A percentile compares a stretch with the other conserved stretches of the same genome.
These are phyloP conservation scores for Tothia fuscella DNA, from an alignment of 2,329 filamentous ascomycete species.

Conservation along the genomic window DNA sequence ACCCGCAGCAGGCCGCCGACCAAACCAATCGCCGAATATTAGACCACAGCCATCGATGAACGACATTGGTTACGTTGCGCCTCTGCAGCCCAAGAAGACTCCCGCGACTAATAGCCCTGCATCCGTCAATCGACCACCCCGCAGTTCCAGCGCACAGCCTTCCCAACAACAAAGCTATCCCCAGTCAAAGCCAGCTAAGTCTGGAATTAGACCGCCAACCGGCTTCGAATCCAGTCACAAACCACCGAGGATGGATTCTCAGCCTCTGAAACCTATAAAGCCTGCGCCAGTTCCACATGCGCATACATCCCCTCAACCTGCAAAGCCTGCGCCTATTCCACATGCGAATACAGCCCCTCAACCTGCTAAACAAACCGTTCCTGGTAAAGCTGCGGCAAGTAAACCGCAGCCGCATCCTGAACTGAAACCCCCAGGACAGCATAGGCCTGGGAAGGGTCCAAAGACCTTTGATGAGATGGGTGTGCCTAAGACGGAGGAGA, in stretches of 20 bases:
- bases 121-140: constrained; percentile 5
- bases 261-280: too few relatives aligned
- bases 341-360: not conserved
- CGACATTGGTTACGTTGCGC: constrained; percentile 10
- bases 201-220: too few relatives aligned
- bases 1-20: constrained; percentile 5
- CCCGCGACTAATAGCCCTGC: not conserved
- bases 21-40: not conserved
- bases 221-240: too few relatives aligned
- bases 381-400: not conserved
- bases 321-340: not conserved
- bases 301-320: not conserved
- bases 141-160: constrained; percentile 1
- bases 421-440: constrained; percentile 29
- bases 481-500: constrained; percentile 68
- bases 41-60: not conserved
- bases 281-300: not conserved
- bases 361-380: constrained; percentile 2
- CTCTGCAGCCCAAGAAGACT: constrained; percentile 4
- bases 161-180: constrained; percentile 1
- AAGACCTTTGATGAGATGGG: constrained; percentile 99
- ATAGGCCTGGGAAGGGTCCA: constrained; percentile 66
- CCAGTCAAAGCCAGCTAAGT: constrained; percentile 3
- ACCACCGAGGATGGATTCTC: too few relatives aligned
- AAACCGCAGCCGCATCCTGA: too few relatives aligned